Evolutionary conservation across 345 rosid genomes (phyloP), one percentile per base, ranked within the genome.

Genomic region (Sisymbrium irio): DNA sequence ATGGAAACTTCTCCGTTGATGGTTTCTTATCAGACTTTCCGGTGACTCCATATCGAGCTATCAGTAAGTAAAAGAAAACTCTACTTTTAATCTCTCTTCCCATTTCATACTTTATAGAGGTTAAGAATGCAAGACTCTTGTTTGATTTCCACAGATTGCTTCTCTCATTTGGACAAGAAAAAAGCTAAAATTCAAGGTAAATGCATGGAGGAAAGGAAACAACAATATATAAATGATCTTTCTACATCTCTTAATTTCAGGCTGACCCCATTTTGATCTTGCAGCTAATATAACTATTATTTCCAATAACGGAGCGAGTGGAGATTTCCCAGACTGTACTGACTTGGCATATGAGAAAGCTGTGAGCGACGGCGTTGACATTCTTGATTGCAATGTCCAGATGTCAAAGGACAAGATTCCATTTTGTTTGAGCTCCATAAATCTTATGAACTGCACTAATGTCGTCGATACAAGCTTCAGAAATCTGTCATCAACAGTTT

Each of bases 21-120:
- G 96, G 97, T 46, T 80, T 91, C 53, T 65, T 91, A 63, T 79
- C 93, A 69, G 96, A 91, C 78, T 91, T 85, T 62, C 97, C 97
- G 9, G 50, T 85, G 20, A 87, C 93, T 73, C 84, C 91, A 25
- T 91, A 88, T 0, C 84, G 44, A 27, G 88, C 96, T 55, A 77
- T 76, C 69, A 84, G 93, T 89, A 45, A 75, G 80, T 62, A 41
- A 22, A 47, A 55, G 0, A 41, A 4, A 44, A 55, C 78, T 41
- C 46, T 10, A 4, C 22, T n/a, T 50, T 3, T 33, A 2, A 13
- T 14, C 42, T 42, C 33, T 51, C 67, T 27, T 60, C 67, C 32
- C 8, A 37, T 9, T 67, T 42, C 25, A 62, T 41, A 50, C 25
- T 22, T 2, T 19, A 40, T 10, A 51, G 13, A 67, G 44, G 53